Base-by-base conservation (phyloP, 208 protist species). In the Leishmania braziliensis region DNA sequence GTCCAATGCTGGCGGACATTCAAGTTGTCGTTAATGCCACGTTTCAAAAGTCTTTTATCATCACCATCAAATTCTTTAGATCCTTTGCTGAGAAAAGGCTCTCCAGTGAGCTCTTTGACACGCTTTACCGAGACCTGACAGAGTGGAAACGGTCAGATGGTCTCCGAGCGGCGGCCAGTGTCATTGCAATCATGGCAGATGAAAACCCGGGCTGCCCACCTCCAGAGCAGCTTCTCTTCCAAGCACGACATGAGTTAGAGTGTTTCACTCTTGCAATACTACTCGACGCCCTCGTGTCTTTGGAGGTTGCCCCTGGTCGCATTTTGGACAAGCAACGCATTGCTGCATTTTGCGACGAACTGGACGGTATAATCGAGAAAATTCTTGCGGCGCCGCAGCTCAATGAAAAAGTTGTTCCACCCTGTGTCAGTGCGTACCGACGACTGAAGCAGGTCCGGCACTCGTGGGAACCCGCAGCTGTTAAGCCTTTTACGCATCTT, bases 21-120 rank as follows among this genome's bases (percentile, higher is more conserved):
- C 75, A 85, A 39, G 74, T 91, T 62, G 80, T 93, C 8, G 80
- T 69, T 0, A 88, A 89, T 56, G 29, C 23, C n/a, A 75, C 84
- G 0, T 93, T 93, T 81, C 70, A 85, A 39, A 66, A 71, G 12
- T 72, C 78, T 20, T 90, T 91, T 81, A 23, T 54, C 29, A 69
- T 36, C 0, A 86, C 82, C n/a, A 50, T 90, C 48, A 62, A 29
- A 14, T 78, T 53, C 8, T 70, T 85, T 8, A 75, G 58, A 23
- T 54, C 51, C 23, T 85, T 81, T 18, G 78, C 85, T n/a, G 85
- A 89, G 36, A 54, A 81, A 71, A 50, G 4, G 0, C 70, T 85
- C 9, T 70, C 78, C 23, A 50, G 82, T 36, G 82, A 88, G 5
- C 56, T 88, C 9, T 85, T 81, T 33, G 76, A 76, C 29, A 68